Evolutionary conservation across 495 filamentous ascomycete genomes (phyloP).

Genomic region (Pyronema omphalodes): DNA sequence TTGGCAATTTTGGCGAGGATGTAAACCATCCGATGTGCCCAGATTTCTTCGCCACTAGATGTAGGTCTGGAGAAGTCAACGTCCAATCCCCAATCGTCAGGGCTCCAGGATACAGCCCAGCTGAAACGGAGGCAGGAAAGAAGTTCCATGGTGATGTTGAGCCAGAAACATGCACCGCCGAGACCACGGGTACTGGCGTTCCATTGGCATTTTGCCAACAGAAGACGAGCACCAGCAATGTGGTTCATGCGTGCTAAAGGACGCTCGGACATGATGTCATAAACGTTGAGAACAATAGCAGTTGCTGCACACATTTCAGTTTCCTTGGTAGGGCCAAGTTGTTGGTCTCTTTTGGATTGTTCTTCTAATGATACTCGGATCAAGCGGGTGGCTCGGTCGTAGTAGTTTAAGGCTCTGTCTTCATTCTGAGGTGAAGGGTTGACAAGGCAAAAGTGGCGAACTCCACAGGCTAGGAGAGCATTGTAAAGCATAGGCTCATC

Average conservation of each 20-base stretch:
- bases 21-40: constrained; percentile 80
- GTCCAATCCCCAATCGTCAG: constrained; percentile 79
- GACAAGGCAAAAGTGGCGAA: constrained; percentile 54
- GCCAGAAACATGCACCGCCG: constrained; percentile 83
- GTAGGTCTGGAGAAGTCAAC: constrained; percentile 43
- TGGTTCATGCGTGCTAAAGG: constrained; percentile 65
- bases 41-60: constrained; percentile 44
- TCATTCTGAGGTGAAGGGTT: constrained; percentile 47
- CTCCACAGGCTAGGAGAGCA: constrained; percentile 77
- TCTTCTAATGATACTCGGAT: constrained; percentile 59
- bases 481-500: constrained; percentile 81
- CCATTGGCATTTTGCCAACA: constrained; percentile 88
- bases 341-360: constrained; percentile 24
- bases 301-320: constrained; percentile 75
- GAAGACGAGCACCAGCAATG: constrained; percentile 65
- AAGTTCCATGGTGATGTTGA: constrained; percentile 80
- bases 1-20: constrained; percentile 77
- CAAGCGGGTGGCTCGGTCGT: constrained; percentile 59
- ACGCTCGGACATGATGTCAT: constrained; percentile 73
- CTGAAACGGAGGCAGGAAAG: constrained; percentile 72
- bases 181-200: constrained; percentile 60
- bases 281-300: constrained; percentile 75
- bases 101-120: constrained; percentile 79
- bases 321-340: constrained; percentile 32
- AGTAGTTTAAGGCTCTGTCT: constrained; percentile 64